Evolutionary conservation across 108 stramenopile genomes (phyloP).

Genomic region (Aurantiochytrium sp.): DNA sequence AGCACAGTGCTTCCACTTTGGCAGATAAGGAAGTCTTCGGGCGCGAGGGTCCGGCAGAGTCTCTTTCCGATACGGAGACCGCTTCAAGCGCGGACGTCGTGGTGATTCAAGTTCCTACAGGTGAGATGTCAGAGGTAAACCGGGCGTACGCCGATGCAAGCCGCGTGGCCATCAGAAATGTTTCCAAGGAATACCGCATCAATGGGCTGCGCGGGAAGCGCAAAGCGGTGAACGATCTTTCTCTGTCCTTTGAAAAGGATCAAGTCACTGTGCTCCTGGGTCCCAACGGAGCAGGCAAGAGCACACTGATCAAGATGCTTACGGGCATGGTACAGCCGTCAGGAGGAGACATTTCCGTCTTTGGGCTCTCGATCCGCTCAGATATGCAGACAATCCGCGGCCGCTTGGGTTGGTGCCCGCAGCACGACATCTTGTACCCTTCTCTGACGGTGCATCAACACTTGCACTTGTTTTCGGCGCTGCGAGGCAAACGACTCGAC

Average conservation of each 20-base stretch:
- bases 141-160: neutral
- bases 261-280: constrained; percentile 43
- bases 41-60: no score
- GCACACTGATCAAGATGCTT: constrained; percentile 19
- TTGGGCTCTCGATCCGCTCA: neutral
- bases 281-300: constrained; percentile 37
- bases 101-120: neutral
- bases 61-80: no score
- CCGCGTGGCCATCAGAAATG: neutral
- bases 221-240: constrained; percentile 3
- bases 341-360: neutral
- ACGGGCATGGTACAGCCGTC: constrained; percentile 19
- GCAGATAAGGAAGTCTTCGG: no score
- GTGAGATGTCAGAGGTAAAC: neutral
- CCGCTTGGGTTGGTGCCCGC: constrained; percentile 8
- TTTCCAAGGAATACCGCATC: neutral
- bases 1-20: no score
- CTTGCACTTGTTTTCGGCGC: constrained; percentile 2
- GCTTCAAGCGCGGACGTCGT: neutral
- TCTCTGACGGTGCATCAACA: constrained; percentile 18
- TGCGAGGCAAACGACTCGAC: neutral
- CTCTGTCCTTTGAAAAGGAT: constrained; percentile 20
- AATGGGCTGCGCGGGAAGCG: neutral
- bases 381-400: neutral
- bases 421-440: constrained; percentile 23